Conservation (phyloP, 768 basidiomycete genomes). For the Naganishia vaughanmartiniae region DNA sequence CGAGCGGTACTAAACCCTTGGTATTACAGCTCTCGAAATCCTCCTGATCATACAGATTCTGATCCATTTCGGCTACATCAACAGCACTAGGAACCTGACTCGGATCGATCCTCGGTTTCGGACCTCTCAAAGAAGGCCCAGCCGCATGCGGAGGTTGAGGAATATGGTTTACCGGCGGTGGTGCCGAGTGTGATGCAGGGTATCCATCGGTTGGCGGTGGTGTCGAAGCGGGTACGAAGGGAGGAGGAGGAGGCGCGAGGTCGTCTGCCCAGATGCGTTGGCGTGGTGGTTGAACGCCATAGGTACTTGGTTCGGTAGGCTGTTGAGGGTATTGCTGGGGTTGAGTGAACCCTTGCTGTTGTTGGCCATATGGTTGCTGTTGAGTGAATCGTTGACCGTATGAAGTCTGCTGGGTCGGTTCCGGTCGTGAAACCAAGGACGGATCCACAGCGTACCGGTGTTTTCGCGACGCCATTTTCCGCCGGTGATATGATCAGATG, state of each 20-base stretch:
- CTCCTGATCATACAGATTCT: constrained; percentile 71
- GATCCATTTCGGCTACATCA: constrained; percentile 73
- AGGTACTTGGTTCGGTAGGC: not conserved
- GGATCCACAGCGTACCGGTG: constrained; percentile 30
- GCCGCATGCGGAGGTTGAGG: constrained; percentile 60
- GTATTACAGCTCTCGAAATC: constrained; percentile 65
- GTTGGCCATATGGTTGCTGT: constrained; percentile 18
- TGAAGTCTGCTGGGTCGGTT: constrained; percentile 9
- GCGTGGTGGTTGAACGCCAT: constrained; percentile 11
- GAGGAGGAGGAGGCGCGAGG: constrained; percentile 20
- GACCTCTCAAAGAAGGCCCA: constrained; percentile 63
- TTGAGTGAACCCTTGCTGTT: constrained; percentile 7
- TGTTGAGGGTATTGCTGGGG: constrained; percentile 10
- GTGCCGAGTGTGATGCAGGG: not conserved
- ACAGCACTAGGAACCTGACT: constrained; percentile 89
- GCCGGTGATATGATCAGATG: not conserved
- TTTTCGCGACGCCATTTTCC: constrained; percentile 19
- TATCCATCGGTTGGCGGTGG: constrained; percentile 3
- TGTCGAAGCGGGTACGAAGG: constrained; percentile 19
- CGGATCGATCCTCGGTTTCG: constrained; percentile 66
- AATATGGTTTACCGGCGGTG: constrained; percentile 26
- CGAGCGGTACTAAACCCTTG: constrained; percentile 66
- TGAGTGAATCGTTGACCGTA: constrained; percentile 14
- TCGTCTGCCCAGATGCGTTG: constrained; percentile 28
- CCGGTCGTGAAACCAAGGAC: constrained; percentile 11